These are phyloP conservation scores for Aspergillus phoenicis DNA, from an alignment of 2,329 filamentous ascomycete genomes.

Conservation along the genomic window DNA sequence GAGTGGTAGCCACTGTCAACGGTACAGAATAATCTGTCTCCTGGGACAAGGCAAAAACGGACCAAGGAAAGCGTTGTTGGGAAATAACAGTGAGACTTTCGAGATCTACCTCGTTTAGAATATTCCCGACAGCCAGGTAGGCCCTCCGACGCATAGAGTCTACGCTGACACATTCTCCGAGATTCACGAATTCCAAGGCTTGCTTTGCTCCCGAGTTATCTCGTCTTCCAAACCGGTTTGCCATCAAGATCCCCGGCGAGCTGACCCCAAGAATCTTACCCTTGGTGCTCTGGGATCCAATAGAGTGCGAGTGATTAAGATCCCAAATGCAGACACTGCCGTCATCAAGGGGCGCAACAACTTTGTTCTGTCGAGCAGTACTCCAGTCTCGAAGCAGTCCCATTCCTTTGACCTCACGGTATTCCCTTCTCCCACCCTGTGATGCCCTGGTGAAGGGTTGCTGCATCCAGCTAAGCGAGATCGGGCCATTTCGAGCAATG, in stretches of 20 bases:
- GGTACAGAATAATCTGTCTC: slow-evolving; percentile 67
- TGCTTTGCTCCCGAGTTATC: slow-evolving; percentile 31
- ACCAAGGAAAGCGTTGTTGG: slow-evolving; percentile 73
- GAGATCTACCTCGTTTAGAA: slow-evolving; percentile 80
- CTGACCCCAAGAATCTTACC: slow-evolving; percentile 66
- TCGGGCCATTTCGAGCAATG: slow-evolving; percentile 74
- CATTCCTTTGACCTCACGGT: slow-evolving; percentile 71
- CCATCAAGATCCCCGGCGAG: slow-evolving; percentile 66
- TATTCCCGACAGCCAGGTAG: slow-evolving; percentile 77
- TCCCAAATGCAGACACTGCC: slow-evolving; percentile 90
- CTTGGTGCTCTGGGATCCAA: slow-evolving; percentile 45
- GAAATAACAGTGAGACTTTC: slow-evolving; percentile 69
- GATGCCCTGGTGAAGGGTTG: slow-evolving; percentile 49
- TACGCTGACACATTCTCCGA: slow-evolving; percentile 81
- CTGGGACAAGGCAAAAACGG: slow-evolving; percentile 77
- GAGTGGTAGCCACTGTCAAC: slow-evolving; percentile 79
- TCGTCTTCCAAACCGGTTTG: slow-evolving; percentile 67
- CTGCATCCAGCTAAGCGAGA: slow-evolving; percentile 77
- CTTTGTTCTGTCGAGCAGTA: slow-evolving; percentile 58
- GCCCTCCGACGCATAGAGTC: slow-evolving; percentile 68
- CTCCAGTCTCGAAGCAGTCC: slow-evolving; percentile 64
- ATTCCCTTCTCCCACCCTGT: slow-evolving; percentile 40
- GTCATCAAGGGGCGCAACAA: slow-evolving; percentile 79
- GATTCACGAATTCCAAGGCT: slow-evolving; percentile 45
- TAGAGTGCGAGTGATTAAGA: slow-evolving; percentile 51